These are phyloP conservation scores for Xylariaceae sp. DNA, from an alignment of 2,329 filamentous ascomycete species.

Conservation along the genomic window DNA sequence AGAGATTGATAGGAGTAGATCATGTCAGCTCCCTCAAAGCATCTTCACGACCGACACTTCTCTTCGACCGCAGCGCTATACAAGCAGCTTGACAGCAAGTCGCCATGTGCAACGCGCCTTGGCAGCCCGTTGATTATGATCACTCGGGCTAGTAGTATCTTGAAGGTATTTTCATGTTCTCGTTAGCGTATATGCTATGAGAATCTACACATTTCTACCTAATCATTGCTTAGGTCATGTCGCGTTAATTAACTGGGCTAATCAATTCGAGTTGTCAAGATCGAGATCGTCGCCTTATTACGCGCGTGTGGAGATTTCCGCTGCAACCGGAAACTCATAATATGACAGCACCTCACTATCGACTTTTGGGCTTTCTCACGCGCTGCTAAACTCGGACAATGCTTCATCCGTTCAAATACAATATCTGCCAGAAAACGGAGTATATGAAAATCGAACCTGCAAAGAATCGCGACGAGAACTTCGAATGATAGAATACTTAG, in stretches of 20 bases:
- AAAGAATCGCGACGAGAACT: too few relatives aligned
- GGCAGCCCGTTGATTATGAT: too few relatives aligned
- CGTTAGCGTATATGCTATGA: too few relatives aligned
- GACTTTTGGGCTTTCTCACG: neutral
- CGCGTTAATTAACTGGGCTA: neutral
- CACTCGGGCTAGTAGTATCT: too few relatives aligned
- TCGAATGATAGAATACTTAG: too few relatives aligned
- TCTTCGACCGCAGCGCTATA: neutral
- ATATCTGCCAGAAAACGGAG: neutral
- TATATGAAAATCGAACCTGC: neutral
- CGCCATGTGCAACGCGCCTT: neutral
- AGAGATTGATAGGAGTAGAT: too few relatives aligned
- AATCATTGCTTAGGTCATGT: too few relatives aligned
- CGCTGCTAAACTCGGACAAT: neutral
- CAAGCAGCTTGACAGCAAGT: neutral
- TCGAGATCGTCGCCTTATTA: constrained; percentile 1
- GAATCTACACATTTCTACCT: constrained; percentile 1
- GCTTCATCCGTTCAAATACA: neutral
- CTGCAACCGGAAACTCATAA: neutral
- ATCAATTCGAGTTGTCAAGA: constrained; percentile 2
- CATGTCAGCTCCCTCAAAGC: neutral
- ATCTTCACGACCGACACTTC: neutral
- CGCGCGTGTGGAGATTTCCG: constrained; percentile 8
- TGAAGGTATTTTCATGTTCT: too few relatives aligned
- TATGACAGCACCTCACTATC: neutral